These are phyloP conservation scores for Mucor irregularis DNA, from an alignment of 371 early-diverging fungal genomes.

Conservation along the genomic window DNA sequence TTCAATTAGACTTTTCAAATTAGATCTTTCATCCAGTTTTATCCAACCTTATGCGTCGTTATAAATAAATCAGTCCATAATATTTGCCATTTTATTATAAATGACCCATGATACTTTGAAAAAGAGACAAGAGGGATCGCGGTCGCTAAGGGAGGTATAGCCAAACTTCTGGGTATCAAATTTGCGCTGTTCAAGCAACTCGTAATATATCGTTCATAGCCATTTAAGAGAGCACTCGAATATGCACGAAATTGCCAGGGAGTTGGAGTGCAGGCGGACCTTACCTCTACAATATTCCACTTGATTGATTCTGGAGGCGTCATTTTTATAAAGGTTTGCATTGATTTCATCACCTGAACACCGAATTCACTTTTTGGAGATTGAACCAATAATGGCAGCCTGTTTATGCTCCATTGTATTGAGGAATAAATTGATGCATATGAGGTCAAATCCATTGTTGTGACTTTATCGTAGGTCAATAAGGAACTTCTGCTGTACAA, in stretches of 20 bases:
- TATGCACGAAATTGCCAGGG: conserved; percentile 9
- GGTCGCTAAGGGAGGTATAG: not conserved
- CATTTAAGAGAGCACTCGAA: conserved; percentile 13
- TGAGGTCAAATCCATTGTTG: no score
- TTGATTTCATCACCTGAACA: conserved; percentile 15
- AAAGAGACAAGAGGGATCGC: no score
- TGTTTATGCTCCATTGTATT: conserved; percentile 11
- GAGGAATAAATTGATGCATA: conserved; percentile 8
- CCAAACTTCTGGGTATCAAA: conserved; percentile 4
- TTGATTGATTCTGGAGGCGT: conserved; percentile 1
- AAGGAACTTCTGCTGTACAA: no score
- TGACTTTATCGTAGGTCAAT: no score
- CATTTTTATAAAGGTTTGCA: conserved; percentile 3
- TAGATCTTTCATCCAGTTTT: no score
- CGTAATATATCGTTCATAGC: conserved; percentile 13
- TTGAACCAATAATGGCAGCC: conserved; percentile 7
- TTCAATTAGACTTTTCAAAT: no score
- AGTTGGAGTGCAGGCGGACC: conserved; percentile 1
- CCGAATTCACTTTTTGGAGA: conserved; percentile 15
- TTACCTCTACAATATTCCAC: conserved; percentile 11
- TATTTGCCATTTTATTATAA: no score
- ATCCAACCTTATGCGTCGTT: no score
- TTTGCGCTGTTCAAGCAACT: conserved; percentile 11
- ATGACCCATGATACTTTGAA: no score
- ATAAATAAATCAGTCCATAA: no score